Evolutionary conservation across 78 protist genomes (phyloP).

Genomic region (Dictyostelium brefeldianum): DNA sequence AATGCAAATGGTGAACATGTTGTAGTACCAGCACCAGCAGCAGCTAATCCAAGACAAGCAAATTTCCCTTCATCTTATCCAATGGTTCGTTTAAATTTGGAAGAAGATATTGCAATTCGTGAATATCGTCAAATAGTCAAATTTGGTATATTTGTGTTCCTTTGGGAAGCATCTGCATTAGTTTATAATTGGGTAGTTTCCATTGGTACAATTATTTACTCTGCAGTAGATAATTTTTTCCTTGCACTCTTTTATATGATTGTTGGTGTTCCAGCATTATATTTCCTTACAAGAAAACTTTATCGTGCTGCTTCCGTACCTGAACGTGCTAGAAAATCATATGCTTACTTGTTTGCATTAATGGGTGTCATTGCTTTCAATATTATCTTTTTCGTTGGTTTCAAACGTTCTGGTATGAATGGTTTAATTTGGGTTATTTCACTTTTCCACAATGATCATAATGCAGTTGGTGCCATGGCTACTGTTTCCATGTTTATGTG

Average conservation of each 20-base stretch:
- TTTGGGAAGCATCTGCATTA: constrained; percentile 18
- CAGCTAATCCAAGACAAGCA: constrained; percentile 12
- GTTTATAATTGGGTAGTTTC: constrained; percentile 19
- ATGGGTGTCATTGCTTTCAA: constrained; percentile 6
- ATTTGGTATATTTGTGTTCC: constrained; percentile 12
- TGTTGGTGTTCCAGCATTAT: constrained; percentile 46
- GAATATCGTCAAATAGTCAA: constrained; percentile 14
- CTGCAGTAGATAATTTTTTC: constrained; percentile 46
- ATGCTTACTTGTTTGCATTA: constrained; percentile 23
- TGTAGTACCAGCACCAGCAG: neutral
- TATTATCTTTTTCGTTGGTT: constrained; percentile 49
- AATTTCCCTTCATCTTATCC: constrained; percentile 40
- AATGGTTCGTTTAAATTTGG: constrained; percentile 7
- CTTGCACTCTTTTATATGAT: constrained; percentile 52
- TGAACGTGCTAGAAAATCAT: neutral
- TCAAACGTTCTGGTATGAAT: constrained; percentile 74
- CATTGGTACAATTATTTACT: constrained; percentile 26
- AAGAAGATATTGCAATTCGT: constrained; percentile 31
- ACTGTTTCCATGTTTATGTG: constrained; percentile 40
- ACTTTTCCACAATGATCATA: constrained; percentile 77
- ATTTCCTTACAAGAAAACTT: constrained; percentile 36
- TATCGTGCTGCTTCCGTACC: constrained; percentile 32
- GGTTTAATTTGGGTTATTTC: constrained; percentile 63
- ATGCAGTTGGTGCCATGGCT: constrained; percentile 72
- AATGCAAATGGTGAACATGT: neutral